A percentile compares a stretch with the other conserved stretches of the same genome.
phyloP scores from a whole-genome alignment of 768 basidiomycete species.

The Podaxis sp. region DNA sequence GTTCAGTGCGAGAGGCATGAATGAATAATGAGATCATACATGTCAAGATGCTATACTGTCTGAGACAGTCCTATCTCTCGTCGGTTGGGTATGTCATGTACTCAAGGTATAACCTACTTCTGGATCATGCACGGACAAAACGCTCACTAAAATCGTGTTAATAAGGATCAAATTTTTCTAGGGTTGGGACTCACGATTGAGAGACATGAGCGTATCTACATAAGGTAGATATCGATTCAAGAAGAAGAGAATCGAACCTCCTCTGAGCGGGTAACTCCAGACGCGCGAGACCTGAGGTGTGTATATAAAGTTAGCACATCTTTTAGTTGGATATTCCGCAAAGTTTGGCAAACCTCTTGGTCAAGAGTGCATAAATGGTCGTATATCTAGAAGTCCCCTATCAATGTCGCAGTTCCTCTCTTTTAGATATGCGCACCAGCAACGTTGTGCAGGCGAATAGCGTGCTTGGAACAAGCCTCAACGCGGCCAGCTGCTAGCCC shows the following conservation, averaged over 20 bases:
- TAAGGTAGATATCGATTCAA: slow-evolving; percentile 42
- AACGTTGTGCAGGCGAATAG: too few species aligned
- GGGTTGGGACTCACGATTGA: slow-evolving; percentile 24
- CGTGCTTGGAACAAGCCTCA: too few species aligned
- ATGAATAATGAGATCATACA: slow-evolving; percentile 22
- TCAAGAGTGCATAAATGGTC: slow-evolving; percentile 36
- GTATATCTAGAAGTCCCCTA: slow-evolving; percentile 27
- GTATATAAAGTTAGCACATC: not conserved
- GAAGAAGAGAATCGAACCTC: slow-evolving; percentile 34
- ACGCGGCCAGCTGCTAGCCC: too few species aligned
- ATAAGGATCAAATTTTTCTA: not conserved
- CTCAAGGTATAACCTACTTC: slow-evolving; percentile 17
- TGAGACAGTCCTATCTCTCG: slow-evolving; percentile 24
- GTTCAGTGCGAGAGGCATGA: not conserved
- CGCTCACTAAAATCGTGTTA: not conserved
- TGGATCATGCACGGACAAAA: slow-evolving; percentile 21
- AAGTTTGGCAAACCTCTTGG: slow-evolving; percentile 27
- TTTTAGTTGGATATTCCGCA: not conserved
- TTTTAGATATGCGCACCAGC: too few species aligned
- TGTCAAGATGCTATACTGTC: slow-evolving; percentile 30
- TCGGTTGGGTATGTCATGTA: not conserved
- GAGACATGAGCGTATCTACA: slow-evolving; percentile 36
- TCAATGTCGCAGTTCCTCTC: not conserved
- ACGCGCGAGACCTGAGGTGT: slow-evolving; percentile 30
- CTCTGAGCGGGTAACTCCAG: slow-evolving; percentile 30